Evolutionary conservation across 2,329 filamentous ascomycete species (phyloP).

Genomic region (Monilinia fructigena): DNA sequence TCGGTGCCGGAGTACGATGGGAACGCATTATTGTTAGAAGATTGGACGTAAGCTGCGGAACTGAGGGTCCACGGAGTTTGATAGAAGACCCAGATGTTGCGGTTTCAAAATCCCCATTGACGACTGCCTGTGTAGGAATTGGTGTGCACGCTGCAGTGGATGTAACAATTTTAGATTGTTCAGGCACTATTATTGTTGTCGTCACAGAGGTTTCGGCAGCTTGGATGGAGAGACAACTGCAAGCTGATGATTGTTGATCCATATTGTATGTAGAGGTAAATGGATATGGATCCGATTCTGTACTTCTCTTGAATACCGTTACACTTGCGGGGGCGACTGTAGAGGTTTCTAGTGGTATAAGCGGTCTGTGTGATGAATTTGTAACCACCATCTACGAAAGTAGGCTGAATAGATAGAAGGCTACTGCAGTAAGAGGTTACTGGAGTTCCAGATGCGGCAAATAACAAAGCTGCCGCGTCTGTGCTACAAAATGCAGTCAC

Average conservation of each 20-base stretch:
- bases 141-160: constrained; percentile 2
- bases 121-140: neutral
- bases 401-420: constrained; percentile 8
- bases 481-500: constrained; percentile 9
- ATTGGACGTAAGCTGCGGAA: neutral
- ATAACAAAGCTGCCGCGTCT: neutral
- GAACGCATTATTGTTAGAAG: neutral
- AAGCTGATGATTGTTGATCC: constrained; percentile 10
- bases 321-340: neutral
- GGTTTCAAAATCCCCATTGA: constrained; percentile 6
- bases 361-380: neutral
- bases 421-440: constrained; percentile 12
- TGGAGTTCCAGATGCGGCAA: neutral
- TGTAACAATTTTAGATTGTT: neutral
- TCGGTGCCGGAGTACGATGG: neutral
- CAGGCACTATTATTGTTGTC: neutral
- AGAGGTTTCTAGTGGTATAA: constrained; percentile 2
- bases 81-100: neutral
- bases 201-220: constrained; percentile 3
- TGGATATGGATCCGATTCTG: neutral
- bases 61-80: neutral
- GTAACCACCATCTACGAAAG: neutral
- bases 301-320: neutral
- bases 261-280: constrained; percentile 10
- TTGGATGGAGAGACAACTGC: constrained; percentile 6